A percentile compares a stretch with the other conserved stretches of the same genome.
Evolutionary conservation across 2,329 filamentous ascomycete species (phyloP).

Genomic region (Clonostachys rhizophaga): DNA sequence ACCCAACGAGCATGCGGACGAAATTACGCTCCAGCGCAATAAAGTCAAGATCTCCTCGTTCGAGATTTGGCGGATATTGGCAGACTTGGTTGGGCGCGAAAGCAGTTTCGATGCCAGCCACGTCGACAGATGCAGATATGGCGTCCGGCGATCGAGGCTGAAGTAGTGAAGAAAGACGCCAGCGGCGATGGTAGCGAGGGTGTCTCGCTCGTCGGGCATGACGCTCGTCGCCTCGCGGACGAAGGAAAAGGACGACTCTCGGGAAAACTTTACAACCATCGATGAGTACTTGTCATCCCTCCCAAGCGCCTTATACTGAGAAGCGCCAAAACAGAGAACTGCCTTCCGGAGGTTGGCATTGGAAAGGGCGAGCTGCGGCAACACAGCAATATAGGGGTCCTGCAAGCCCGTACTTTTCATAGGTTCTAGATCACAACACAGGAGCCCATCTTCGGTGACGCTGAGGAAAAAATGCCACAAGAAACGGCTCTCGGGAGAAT

Average conservation of each 20-base stretch:
- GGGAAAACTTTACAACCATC: not conserved
- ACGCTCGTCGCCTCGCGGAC: not conserved
- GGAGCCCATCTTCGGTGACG: slow-evolving; percentile 5
- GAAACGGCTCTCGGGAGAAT: slow-evolving; percentile 6
- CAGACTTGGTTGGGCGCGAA: not conserved
- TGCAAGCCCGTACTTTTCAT: slow-evolving; percentile 4
- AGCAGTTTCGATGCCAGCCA: no score
- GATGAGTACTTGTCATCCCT: no score
- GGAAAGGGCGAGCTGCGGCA: slow-evolving; percentile 7
- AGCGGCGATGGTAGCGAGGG: slow-evolving; percentile 3
- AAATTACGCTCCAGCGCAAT: slow-evolving; percentile 8
- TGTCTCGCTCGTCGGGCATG: slow-evolving; percentile 1
- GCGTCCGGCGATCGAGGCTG: not conserved
- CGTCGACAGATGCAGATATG: no score
- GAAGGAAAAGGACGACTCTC: slow-evolving; percentile 1
- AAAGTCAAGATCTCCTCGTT: slow-evolving; percentile 4
- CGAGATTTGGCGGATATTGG: not conserved
- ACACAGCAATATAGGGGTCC: slow-evolving; percentile 5
- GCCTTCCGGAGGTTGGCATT: slow-evolving; percentile 5
- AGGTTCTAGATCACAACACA: slow-evolving; percentile 4
- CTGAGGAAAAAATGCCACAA: slow-evolving; percentile 8
- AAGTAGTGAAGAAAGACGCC: slow-evolving; percentile 3
- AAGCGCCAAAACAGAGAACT: slow-evolving; percentile 6
- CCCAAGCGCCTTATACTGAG: slow-evolving; percentile 3
- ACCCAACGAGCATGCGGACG: slow-evolving; percentile 6